Percentiles rank a stretch among this genome's conserved stretches.
These are phyloP conservation scores for Eucommia ulmoides DNA, from an alignment of 257 asterid species.

Conservation along the genomic window DNA sequence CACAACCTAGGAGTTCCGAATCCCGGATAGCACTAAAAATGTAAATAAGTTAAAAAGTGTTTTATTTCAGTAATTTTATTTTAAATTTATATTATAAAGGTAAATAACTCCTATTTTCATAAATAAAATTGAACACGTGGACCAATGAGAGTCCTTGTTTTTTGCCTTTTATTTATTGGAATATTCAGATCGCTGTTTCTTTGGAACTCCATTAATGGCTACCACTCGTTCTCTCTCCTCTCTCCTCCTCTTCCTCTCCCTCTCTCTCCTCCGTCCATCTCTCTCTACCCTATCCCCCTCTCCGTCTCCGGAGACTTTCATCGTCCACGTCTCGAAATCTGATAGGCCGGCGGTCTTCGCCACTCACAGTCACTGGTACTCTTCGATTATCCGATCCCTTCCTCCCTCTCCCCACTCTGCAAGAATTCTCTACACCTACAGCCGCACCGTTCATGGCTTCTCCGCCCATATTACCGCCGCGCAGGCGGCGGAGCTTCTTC, in stretches of 20 bases:
- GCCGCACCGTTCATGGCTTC: conserved; percentile 56
- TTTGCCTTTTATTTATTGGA: too few relatives aligned
- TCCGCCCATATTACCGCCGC: conserved; percentile 50
- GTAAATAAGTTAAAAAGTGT: too few relatives aligned
- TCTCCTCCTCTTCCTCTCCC: conserved; percentile 18
- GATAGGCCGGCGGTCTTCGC: conserved; percentile 52
- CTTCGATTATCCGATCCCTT: conserved; percentile 52
- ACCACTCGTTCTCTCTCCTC: not conserved
- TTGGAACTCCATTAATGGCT: not conserved
- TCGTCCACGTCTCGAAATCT: conserved; percentile 59
- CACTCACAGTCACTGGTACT: conserved; percentile 68
- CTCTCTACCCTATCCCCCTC: conserved; percentile 14
- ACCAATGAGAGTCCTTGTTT: not conserved
- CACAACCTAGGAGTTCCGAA: too few relatives aligned
- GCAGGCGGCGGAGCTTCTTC: conserved; percentile 45
- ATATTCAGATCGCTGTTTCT: too few relatives aligned
- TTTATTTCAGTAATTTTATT: too few relatives aligned
- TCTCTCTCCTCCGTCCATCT: not conserved
- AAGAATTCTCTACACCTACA: conserved; percentile 57
- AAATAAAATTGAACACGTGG: too few relatives aligned
- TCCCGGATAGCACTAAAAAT: too few relatives aligned
- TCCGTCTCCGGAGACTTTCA: conserved; percentile 46
- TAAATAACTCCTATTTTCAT: too few relatives aligned
- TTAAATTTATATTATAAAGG: too few relatives aligned
- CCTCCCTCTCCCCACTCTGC: conserved; percentile 41